phyloP scores from a whole-genome alignment of 176 grass and related monocot species.

The Ananas comosus region DNA sequence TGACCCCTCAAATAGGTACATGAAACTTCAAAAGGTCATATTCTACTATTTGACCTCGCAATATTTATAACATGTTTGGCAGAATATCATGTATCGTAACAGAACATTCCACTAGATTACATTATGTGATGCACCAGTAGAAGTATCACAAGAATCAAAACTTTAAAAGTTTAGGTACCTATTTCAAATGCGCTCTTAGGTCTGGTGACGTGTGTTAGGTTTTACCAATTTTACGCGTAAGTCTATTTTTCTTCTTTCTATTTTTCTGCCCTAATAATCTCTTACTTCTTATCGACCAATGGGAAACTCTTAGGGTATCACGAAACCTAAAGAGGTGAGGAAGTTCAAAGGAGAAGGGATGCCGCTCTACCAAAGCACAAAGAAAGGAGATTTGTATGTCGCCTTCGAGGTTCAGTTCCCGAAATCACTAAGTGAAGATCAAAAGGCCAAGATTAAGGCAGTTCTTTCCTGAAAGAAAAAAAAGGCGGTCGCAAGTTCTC shows the following conservation, averaged over 20 bases:
- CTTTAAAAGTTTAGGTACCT: no score
- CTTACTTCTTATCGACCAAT: not conserved
- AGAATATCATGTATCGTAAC: no score
- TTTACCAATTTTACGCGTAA: not conserved
- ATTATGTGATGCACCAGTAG: no score
- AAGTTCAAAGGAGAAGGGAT: constrained; percentile 97
- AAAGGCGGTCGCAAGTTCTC: constrained; percentile 1
- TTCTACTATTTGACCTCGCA: no score
- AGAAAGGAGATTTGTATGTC: constrained; percentile 76
- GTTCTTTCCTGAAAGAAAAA: constrained; percentile 38
- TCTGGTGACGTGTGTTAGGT: not conserved
- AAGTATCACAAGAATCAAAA: no score
- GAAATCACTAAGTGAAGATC: constrained; percentile 58
- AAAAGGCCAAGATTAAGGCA: constrained; percentile 82
- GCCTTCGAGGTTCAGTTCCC: constrained; percentile 83
- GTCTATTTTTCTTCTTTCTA: not conserved
- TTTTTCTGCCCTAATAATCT: not conserved
- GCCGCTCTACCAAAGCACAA: constrained; percentile 86
- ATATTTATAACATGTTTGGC: not conserved
- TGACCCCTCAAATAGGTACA: no score
- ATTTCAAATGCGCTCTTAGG: no score
- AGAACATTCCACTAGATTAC: no score
- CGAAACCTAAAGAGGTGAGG: constrained; percentile 80
- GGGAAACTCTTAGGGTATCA: constrained; percentile 47
- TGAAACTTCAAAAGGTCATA: no score